Percentiles rank a stretch among this genome's conserved stretches.
Evolutionary conservation across 768 basidiomycete species (phyloP).

Genomic region (Trametes villosa): DNA sequence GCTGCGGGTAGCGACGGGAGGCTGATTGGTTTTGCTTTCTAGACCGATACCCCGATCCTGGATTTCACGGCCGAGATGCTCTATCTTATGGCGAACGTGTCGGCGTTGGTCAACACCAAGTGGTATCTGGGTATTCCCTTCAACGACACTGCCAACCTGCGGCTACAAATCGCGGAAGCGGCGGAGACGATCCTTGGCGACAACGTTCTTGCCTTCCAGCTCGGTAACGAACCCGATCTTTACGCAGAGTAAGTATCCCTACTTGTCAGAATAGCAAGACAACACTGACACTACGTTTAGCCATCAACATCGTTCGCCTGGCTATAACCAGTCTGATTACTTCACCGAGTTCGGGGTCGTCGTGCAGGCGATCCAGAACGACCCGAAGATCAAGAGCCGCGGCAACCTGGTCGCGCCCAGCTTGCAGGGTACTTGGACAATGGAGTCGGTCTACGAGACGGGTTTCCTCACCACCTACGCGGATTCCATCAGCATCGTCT

Average conservation of each 20-base stretch:
- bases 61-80: slow-evolving; percentile 53
- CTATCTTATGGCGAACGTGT: slow-evolving; percentile 51
- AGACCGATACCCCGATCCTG: slow-evolving; percentile 57
- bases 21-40: slow-evolving; percentile 31
- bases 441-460: slow-evolving; percentile 31
- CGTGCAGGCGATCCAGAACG: slow-evolving; percentile 45
- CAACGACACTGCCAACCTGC: slow-evolving; percentile 61
- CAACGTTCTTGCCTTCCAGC: slow-evolving; percentile 65
- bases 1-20: slow-evolving; percentile 1
- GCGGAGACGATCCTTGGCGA: slow-evolving; percentile 68
- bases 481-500: slow-evolving; percentile 41
- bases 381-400: slow-evolving; percentile 35
- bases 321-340: slow-evolving; percentile 49
- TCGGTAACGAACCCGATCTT: slow-evolving; percentile 81
- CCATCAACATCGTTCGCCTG: slow-evolving; percentile 39
- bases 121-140: slow-evolving; percentile 66
- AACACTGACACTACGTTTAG: slow-evolving; percentile 17
- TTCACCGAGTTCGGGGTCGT: slow-evolving; percentile 54
- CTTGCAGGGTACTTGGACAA: slow-evolving; percentile 24
- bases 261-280: background rate
- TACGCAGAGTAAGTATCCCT: slow-evolving; percentile 43
- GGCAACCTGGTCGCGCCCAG: slow-evolving; percentile 38
- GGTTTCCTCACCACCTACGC: slow-evolving; percentile 33
- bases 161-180: slow-evolving; percentile 56
- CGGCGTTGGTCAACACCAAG: slow-evolving; percentile 43